Evolutionary conservation across 768 basidiomycete genomes (phyloP).

Genomic region (Pleurotus tuoliensis): DNA sequence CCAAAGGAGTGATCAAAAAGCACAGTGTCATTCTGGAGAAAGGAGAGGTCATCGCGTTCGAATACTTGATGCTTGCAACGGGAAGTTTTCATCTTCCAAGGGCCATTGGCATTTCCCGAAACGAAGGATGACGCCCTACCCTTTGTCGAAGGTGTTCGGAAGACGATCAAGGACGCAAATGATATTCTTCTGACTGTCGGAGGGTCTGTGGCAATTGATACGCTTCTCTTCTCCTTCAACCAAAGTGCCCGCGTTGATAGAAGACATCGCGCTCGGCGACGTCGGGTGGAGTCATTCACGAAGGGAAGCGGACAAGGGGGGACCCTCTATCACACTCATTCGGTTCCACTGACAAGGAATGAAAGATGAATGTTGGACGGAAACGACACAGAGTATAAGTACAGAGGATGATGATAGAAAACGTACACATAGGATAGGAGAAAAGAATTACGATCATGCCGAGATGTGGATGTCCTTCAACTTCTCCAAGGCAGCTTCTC

Average conservation of each 20-base stretch:
- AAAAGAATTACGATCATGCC: no score
- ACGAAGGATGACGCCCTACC: conserved; percentile 18
- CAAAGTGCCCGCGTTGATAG: neutral
- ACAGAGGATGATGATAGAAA: no score
- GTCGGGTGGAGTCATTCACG: no score
- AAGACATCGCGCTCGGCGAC: no score
- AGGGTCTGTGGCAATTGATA: conserved; percentile 32
- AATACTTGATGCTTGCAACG: conserved; percentile 52
- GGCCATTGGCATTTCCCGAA: conserved; percentile 28
- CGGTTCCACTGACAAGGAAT: no score
- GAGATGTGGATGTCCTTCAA: no score
- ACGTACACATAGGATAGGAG: no score
- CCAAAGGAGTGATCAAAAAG: conserved; percentile 20
- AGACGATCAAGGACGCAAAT: conserved; percentile 27
- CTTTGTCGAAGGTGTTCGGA: conserved; percentile 14
- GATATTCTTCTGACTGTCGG: conserved; percentile 38
- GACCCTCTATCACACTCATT: no score
- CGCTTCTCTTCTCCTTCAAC: neutral
- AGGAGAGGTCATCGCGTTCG: conserved; percentile 42
- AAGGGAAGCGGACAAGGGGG: no score
- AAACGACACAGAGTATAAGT: no score
- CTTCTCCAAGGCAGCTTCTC: no score
- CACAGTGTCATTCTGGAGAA: conserved; percentile 37
- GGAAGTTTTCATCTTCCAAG: conserved; percentile 48
- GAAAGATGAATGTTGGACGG: no score